Base-by-base conservation (phyloP, 805 yeast genomes). In the Candida lessepsii region DNA sequence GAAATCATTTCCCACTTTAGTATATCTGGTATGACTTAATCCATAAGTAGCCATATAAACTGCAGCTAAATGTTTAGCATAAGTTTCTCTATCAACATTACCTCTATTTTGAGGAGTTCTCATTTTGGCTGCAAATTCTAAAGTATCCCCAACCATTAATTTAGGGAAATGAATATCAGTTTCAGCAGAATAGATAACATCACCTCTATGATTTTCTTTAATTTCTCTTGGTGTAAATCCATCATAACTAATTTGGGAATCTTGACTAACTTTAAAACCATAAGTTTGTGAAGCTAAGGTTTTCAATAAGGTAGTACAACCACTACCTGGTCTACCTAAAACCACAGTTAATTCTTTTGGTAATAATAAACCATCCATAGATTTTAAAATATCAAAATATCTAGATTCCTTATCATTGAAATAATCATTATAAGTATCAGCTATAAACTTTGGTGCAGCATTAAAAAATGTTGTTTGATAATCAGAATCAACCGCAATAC, bases 401-500 rank as follows among this genome's bases (percentile, higher is more conserved):
- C 44, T 46, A 4, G 29, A 23, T 5, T 16, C 23, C 14, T 15
- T 27, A 24, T 46, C 39, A 23, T 40, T 28, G 15, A 24, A 18
- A 11, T 33, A 35, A 16, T 21, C 20, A 19, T 21, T 29, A 14
- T 39, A 39, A 19, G 17, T n/a, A 21, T 17, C 37, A 4, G 14
- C 39, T 32, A 26, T 14, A 20, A 28, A 33, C 63, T 63, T 46
- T 54, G 56, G 17, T 52, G 53, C 16, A 53, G 53, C 54, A 45
- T 76, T 79, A 23, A 65, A 48, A 3, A 76, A 73, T 2, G 80
- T 79, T 4, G 76, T 63, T 56, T 79, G 85, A 56, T 74, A 81
- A 52, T 80, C 82, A 6, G 81, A 72, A 55, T 78, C 85, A 2
- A 81, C 67, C 2, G 84, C 80, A 39, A 75, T 66, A 54, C 86